Evolutionary conservation across 1,284 basidiomycete genomes (phyloP), one percentile per base, ranked within the genome.

Genomic region (Tilletia caries): DNA sequence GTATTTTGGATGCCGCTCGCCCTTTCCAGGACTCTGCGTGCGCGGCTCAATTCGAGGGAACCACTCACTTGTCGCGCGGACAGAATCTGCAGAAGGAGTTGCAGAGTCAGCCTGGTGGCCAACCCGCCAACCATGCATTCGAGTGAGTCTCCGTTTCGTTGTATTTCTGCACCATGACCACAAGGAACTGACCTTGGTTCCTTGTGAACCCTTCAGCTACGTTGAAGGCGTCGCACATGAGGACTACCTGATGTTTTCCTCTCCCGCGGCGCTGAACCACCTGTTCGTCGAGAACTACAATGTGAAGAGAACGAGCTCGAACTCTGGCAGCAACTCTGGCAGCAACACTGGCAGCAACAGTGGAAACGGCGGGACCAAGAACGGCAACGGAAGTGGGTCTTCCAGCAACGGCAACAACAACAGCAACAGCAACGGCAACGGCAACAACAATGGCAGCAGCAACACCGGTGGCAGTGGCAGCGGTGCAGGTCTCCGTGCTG

Each of bases 11-110:
- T 18, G 8, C 48, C 48, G 6, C 20, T 50, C 48, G 6, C 20
- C 20, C 20, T 25, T 18, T n/a, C 6, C 48, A 50, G 48, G 58
- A 62, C 58, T 62, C 58, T 12, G 58, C 58, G 5, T 79, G 78
- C 69, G 76, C 78, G 44, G 78, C 78, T 0, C 72, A 73, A 60
- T 77, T 74, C 67, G 74, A 79, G 68, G 78, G 78, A 37, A 73
- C 65, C 12, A 74, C 70, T 60, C 79, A 80, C 62, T 60, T 79
- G 10, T 67, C 67, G 2, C 71, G 79, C 23, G 79, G 79, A 27
- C 70, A 75, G 67, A 79, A 80, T 70, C 71, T 80, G 66, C 67
- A 68, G 46, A 66, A 46, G 52, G 66, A 46, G 27, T 46, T 68
- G 37, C 29, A 37, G 33, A 34, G 25, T 43, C 74, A 76, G 68